These are phyloP conservation scores for Stephanodiscus triporus DNA, from an alignment of 108 stramenopile species.

Conservation along the genomic window DNA sequence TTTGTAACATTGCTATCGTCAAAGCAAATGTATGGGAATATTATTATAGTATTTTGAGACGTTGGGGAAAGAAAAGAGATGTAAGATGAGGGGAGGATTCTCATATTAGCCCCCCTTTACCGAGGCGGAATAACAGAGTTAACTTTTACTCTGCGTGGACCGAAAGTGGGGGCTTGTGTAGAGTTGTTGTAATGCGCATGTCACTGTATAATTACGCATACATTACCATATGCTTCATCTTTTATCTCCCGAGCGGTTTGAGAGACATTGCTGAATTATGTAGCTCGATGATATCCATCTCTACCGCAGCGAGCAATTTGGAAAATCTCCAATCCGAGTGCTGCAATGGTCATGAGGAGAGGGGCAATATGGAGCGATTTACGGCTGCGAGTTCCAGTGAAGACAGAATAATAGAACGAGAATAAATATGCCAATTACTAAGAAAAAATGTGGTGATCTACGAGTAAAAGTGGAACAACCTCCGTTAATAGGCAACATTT, in stretches of 20 bases:
- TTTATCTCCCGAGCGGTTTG: neutral
- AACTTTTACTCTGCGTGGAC: constrained; percentile 4
- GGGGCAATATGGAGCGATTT: neutral
- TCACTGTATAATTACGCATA: constrained; percentile 7
- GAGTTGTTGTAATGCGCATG: constrained; percentile 4
- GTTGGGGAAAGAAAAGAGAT: neutral
- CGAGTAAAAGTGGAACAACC: neutral
- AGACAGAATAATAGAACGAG: neutral
- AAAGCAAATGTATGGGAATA: constrained; percentile 4
- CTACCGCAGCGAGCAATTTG: neutral
- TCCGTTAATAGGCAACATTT: neutral
- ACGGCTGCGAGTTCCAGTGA: neutral
- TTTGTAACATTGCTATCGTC: constrained; percentile 23
- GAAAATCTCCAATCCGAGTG: neutral
- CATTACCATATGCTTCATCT: too few species aligned
- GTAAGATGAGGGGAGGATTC: neutral
- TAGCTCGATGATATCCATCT: too few species aligned
- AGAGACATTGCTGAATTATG: neutral
- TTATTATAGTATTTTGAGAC: constrained; percentile 3
- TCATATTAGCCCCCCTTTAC: neutral
- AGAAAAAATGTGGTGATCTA: neutral
- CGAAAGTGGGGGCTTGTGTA: constrained; percentile 1
- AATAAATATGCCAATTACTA: neutral
- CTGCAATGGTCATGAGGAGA: neutral
- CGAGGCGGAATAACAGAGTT: neutral